Conservation (phyloP, 129 eudicot species). For the Scalesia atractyloides region DNA sequence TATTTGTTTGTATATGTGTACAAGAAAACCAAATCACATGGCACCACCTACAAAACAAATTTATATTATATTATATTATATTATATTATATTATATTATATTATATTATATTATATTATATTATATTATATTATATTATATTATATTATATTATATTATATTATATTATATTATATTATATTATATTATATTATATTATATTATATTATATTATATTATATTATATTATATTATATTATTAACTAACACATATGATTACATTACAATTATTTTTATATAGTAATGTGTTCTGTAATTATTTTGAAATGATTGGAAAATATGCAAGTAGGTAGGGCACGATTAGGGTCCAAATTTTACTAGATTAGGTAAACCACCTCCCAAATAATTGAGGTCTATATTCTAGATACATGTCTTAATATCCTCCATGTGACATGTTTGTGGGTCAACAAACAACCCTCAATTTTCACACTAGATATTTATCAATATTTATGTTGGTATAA, state of each 20-base stretch:
- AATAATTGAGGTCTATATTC: slow-evolving; percentile 29
- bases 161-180: background rate
- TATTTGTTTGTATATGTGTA: slow-evolving; percentile 31
- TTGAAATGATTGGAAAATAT: slow-evolving; percentile 20
- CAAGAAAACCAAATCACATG: slow-evolving; percentile 44
- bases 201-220: background rate
- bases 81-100: background rate
- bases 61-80: background rate
- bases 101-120: background rate
- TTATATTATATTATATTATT: background rate
- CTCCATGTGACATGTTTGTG: slow-evolving; percentile 40
- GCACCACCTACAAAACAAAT: slow-evolving; percentile 17
- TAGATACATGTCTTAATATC: slow-evolving; percentile 29
- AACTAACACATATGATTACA: background rate
- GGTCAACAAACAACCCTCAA: slow-evolving; percentile 24
- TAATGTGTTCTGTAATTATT: background rate
- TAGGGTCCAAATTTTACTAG: slow-evolving; percentile 28
- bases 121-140: background rate
- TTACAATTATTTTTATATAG: background rate
- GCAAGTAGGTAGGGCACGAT: slow-evolving; percentile 27
- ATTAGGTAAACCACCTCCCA: slow-evolving; percentile 37
- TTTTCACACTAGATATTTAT: slow-evolving; percentile 8
- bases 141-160: background rate
- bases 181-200: background rate
- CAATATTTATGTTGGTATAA: too few species aligned